A percentile compares a stretch with the other conserved stretches of the same genome.
Evolutionary conservation across 495 filamentous ascomycete species (phyloP).

Genomic region (Cercophora newfieldiana): DNA sequence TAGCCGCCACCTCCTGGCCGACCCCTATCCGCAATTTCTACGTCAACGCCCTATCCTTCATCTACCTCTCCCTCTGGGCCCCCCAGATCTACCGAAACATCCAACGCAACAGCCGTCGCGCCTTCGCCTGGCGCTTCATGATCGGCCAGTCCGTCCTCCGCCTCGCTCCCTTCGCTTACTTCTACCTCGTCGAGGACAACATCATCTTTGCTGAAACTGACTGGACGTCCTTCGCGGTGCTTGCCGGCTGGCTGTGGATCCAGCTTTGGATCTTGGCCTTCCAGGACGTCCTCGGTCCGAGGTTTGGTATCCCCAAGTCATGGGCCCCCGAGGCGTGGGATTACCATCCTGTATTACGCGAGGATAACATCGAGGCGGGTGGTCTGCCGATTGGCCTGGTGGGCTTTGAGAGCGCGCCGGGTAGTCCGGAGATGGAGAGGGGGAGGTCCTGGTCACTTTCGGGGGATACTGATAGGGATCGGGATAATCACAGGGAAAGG

Average conservation of each 20-base stretch:
- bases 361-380: slow-evolving; percentile 76
- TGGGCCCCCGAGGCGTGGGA: slow-evolving; percentile 88
- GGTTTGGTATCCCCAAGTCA: slow-evolving; percentile 62
- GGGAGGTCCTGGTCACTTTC: slow-evolving; percentile 23
- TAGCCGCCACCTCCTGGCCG: slow-evolving; percentile 76
- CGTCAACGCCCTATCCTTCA: slow-evolving; percentile 63
- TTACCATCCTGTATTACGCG: slow-evolving; percentile 88
- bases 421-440: slow-evolving; percentile 38
- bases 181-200: slow-evolving; percentile 72
- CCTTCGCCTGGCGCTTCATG: slow-evolving; percentile 84
- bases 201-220: slow-evolving; percentile 78
- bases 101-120: slow-evolving; percentile 86
- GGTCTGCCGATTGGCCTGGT: slow-evolving; percentile 73
- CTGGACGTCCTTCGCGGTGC: slow-evolving; percentile 55
- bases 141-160: slow-evolving; percentile 78
- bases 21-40: slow-evolving; percentile 66
- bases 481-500: no score
- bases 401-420: slow-evolving; percentile 20
- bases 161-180: slow-evolving; percentile 76
- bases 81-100: slow-evolving; percentile 91
- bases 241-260: slow-evolving; percentile 87
- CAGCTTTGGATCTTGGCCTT: slow-evolving; percentile 75
- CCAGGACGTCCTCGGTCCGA: slow-evolving; percentile 83
- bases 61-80: slow-evolving; percentile 86
- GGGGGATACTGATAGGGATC: no score